Percentiles rank a stretch among this genome's conserved stretches.
phyloP scores from a whole-genome alignment of 495 filamentous ascomycete genomes.

The Penicillium pulvis region DNA sequence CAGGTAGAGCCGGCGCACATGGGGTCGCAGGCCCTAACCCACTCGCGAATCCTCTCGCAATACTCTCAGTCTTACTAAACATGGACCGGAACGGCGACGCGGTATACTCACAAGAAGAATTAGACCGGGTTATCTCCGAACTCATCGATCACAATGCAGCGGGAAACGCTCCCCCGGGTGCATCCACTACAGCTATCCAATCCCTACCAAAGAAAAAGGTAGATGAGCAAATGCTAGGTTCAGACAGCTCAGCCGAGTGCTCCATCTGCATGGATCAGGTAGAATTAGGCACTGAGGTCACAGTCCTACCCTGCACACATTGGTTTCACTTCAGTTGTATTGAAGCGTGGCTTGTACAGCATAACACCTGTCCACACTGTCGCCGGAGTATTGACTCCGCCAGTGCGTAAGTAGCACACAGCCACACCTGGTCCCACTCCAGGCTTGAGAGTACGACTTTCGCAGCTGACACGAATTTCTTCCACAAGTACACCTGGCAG shows the following conservation, averaged over 20 bases:
- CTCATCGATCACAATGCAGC: slow-evolving; percentile 80
- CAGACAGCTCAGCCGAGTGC: slow-evolving; percentile 72
- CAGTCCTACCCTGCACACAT: slow-evolving; percentile 82
- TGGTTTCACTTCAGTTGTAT: slow-evolving; percentile 88
- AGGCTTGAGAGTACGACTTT: neutral
- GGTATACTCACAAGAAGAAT: slow-evolving; percentile 88
- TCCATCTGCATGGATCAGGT: slow-evolving; percentile 94
- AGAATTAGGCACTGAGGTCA: slow-evolving; percentile 70
- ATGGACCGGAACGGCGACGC: slow-evolving; percentile 72
- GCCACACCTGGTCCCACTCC: neutral
- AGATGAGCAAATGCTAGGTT: slow-evolving; percentile 63
- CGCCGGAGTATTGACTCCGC: slow-evolving; percentile 66
- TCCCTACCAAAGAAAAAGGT: slow-evolving; percentile 70
- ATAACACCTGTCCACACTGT: slow-evolving; percentile 91
- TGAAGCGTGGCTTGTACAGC: slow-evolving; percentile 76
- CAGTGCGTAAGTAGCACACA: slow-evolving; percentile 26
- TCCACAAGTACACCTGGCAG: slow-evolving; percentile 12
- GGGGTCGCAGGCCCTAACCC: slow-evolving; percentile 31
- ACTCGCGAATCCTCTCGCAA: slow-evolving; percentile 35
- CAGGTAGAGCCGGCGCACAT: slow-evolving; percentile 22
- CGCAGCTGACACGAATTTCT: slow-evolving; percentile 9
- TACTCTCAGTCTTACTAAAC: slow-evolving; percentile 56
- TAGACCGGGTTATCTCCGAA: slow-evolving; percentile 85
- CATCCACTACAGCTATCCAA: slow-evolving; percentile 70
- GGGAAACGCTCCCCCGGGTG: slow-evolving; percentile 81